Evolutionary conservation across 208 protist genomes (phyloP), one percentile per base, ranked within the genome.

Genomic region (Vickermania spadyakhi): DNA sequence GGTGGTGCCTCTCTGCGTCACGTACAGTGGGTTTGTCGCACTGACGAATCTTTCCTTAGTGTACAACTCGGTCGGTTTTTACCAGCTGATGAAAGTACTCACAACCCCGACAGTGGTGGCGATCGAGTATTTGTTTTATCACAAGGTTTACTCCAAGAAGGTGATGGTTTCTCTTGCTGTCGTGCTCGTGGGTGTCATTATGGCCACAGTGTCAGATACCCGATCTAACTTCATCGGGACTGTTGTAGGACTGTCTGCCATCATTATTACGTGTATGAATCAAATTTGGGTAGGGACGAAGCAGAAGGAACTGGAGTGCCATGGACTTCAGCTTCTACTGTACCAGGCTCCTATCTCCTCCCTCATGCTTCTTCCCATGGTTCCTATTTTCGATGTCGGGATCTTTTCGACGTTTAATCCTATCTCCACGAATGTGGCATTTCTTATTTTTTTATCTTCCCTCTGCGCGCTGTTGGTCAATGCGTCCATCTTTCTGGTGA

Each of bases 1-100:
- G 52, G 68, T 96, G 11, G 14, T 96, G 1, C 86, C 84, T 1
- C 70, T 93, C 5, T 82, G 81, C 62, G 0, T 83, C 11, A 84
- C 84, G 28, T 96, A 91, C 68, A 89, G 81, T 62, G 86, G 85
- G 22, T 96, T 92, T 62, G 87, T 97, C 14, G 77, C 86, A 22
- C 71, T 96, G 28, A 91, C 81, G 5, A 97, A 97, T 63, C 58
- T 94, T 51, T 90, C 79, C 2, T 72, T 97, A 2, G 67, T 81
- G 28, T 86, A 91, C 79, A 97, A 97, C 65, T 81, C 69, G 21
- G 81, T 96, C 21, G 85, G 85, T 1, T 92, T 96, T 54, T 97
- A 96, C 62, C 91, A 97, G 72, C 77, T 94, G 42, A 74, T 87
- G 28, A 91, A 91, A 65, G 77, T 93, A 28, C 63, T 89, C 5